Base-by-base conservation (phyloP, 1,284 basidiomycete genomes). In the Pisolithus thermaeus region DNA sequence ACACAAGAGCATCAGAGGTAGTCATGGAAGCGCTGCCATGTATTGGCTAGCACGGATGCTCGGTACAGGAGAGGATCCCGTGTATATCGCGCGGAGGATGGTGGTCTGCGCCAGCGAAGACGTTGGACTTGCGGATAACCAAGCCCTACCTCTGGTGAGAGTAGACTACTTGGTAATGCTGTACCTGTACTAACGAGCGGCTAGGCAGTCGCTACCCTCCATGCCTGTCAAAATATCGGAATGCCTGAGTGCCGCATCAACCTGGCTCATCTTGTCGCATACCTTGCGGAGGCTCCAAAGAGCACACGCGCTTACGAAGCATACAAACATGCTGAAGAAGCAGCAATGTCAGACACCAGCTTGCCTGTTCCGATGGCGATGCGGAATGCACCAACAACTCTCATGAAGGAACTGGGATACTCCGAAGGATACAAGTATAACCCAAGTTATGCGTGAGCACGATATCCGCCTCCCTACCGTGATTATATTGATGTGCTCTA, bases 41-140 rank as follows among this genome's bases (percentile, higher is more conserved):
- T 96, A 95, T 69, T 96, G 92, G 91, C 75, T 93, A 7, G 90
- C 89, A 9, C 77, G 84, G 42, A 91, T 92, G 88, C 72, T 91
- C 35, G 78, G 75, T 44, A 87, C 82, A n/a, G 92, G 91, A 11
- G 92, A 96, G 66, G 93, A 96, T 68, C 88, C 93, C 2, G 64
- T 93, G 36, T 96, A 87, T 62, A 82, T 95, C 55, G 89, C 86
- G 1, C 76, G 92, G 25, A 75, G 92, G 30, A 79, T 94, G 68
- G 79, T 92, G 14, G 86, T 94, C 1, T 86, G 90, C 51, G 90
- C 91, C 2, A 90, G 87, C 49, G 91, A 94, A 65, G 92, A 94
- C 61, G 80, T 93, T 37, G 90, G 90, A 7, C 72, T 91, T n/a
- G 87, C 87, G 16, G 85, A 91, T 65, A 72, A 72, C 36, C 77